A percentile compares a stretch with the other conserved stretches of the same genome.
phyloP scores from a whole-genome alignment of 805 yeast genomes.

The Starmera caribaea region DNA sequence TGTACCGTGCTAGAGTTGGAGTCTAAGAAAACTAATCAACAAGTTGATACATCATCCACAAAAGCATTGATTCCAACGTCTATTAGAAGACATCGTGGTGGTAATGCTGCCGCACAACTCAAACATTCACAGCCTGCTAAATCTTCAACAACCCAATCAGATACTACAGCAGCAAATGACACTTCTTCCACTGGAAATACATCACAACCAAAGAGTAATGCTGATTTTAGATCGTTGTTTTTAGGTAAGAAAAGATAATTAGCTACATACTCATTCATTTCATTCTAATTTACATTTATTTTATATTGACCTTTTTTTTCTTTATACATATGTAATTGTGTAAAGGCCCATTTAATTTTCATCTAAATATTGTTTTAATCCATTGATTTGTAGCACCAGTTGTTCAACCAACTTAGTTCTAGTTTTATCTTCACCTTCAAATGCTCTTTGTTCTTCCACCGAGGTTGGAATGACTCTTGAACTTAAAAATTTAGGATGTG shows the following conservation, averaged over 20 bases:
- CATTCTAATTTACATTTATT: neutral
- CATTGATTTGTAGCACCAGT: slow-evolving; percentile 41
- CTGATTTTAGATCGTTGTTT: slow-evolving; percentile 28
- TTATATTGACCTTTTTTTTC: neutral
- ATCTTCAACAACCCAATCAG: neutral
- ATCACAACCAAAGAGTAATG: slow-evolving; percentile 21
- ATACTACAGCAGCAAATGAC: neutral
- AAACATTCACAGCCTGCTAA: neutral
- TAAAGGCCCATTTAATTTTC: slow-evolving; percentile 4
- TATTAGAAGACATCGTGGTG: neutral
- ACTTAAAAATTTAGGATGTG: slow-evolving; percentile 79
- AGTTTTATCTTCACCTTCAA: slow-evolving; percentile 37
- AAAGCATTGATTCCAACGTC: neutral
- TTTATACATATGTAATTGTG: slow-evolving; percentile 3
- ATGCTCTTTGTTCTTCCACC: slow-evolving; percentile 50
- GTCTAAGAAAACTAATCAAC: neutral
- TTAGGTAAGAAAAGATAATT: slow-evolving; percentile 12
- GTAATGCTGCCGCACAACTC: neutral
- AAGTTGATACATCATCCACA: neutral
- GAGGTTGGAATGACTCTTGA: slow-evolving; percentile 58
- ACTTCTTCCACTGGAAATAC: neutral
- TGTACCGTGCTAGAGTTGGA: slow-evolving; percentile 22
- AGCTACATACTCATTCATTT: neutral
- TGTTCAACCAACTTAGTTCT: slow-evolving; percentile 33
- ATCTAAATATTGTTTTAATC: slow-evolving; percentile 33